Evolutionary conservation across 495 filamentous ascomycete species (phyloP), one percentile per base, ranked within the genome.

Genomic region (Penicillium argentinense): DNA sequence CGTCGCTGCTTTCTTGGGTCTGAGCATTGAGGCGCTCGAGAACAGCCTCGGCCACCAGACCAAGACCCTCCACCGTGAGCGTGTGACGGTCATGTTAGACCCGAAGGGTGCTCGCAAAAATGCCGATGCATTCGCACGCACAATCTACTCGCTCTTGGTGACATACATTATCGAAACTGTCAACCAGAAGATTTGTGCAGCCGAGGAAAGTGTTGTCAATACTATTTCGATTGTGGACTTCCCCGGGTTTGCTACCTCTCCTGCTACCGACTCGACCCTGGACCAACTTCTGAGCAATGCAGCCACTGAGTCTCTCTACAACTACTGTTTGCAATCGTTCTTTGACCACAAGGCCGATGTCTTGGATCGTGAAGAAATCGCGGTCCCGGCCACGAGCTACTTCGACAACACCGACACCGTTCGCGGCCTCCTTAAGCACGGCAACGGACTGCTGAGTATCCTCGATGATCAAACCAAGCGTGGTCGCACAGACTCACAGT

Each of bases 351-450:
- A 89, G 62, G 89, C 89, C 0, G 91, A 97, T 51, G 78, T 93
- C 63, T 72, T 97, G 39, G 91, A 98, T 56, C 87, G 84, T 14
- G 93, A 98, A 68, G 93, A 97, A 59, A 86, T 97, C 6, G 78
- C 71, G 11, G 89, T 98, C 5, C 79, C 91, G 3, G 85, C 90
- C 1, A 96, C 92, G 1, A 93, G 88, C 71, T 98, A 97, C 62
- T 98, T 96, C 45, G 93, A 98, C 68, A 98, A 97, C 68, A 87
- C 86, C 0, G 93, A 97, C 62, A 89, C 90, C 21, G 91, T 96
- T 19, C 88, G 86, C 47, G 92, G 88, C 0, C 69, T 98, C 24
- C 69, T 97, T 49, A 98, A 98, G 68, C 78, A 88, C 28, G 87
- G 89, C 25, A 97, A 97, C 62, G 93, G 93, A 4, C 65, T 98